phyloP scores from a whole-genome alignment of 305 asterid genomes.

The Stenogyne calaminthoides region DNA sequence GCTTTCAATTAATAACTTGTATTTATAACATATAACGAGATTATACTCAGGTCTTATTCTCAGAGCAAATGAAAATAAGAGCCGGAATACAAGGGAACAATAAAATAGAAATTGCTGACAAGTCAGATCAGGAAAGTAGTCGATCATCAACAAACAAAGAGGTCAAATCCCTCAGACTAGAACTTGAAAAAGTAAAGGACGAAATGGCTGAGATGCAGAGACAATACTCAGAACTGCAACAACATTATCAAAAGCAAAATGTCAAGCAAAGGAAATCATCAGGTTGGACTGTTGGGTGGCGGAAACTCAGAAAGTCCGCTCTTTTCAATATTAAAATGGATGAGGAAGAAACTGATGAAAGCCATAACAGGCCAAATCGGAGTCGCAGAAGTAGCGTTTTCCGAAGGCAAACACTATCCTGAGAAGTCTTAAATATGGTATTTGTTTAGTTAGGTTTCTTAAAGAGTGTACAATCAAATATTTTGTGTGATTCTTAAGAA shows the following conservation, averaged over 20 bases:
- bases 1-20: background rate
- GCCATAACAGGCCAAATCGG: constrained; percentile 33
- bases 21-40: constrained; percentile 30
- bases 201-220: constrained; percentile 64
- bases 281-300: constrained; percentile 65
- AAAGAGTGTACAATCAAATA: constrained; percentile 10
- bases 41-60: constrained; percentile 62
- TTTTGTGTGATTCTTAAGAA: constrained; percentile 18
- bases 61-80: constrained; percentile 78
- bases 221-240: constrained; percentile 61
- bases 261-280: constrained; percentile 43
- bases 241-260: constrained; percentile 49
- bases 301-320: constrained; percentile 50
- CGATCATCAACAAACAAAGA: constrained; percentile 61
- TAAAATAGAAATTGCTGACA: constrained; percentile 46
- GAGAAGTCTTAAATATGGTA: constrained; percentile 17
- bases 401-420: constrained; percentile 56
- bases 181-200: constrained; percentile 59
- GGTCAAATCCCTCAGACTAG: constrained; percentile 60
- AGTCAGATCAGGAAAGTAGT: constrained; percentile 48
- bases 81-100: constrained; percentile 52
- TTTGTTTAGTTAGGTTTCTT: constrained; percentile 17
- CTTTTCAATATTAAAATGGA: constrained; percentile 43
- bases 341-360: constrained; percentile 46
- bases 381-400: constrained; percentile 38